Conservation (phyloP, 2,329 filamentous ascomycete genomes). For the Aspergillus transmontanensis region DNA sequence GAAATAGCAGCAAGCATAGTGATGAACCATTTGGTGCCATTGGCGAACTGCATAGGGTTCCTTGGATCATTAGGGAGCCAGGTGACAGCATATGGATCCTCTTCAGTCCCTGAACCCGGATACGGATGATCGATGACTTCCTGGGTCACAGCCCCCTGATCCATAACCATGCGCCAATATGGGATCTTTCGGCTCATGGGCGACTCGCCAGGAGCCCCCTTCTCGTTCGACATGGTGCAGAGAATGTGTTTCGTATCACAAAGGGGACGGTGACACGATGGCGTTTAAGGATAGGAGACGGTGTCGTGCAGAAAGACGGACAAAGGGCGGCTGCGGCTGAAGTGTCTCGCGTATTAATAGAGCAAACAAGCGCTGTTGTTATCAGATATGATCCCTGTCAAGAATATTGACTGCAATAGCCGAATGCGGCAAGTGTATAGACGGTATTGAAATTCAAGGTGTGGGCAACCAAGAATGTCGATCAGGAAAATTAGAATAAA, state of each 20-base stretch:
- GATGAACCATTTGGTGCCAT: constrained; percentile 43
- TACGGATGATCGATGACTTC: constrained; percentile 36
- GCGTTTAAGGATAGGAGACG: not conserved
- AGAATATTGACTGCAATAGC: not conserved
- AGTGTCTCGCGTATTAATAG: not conserved
- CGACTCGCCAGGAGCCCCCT: constrained; percentile 25
- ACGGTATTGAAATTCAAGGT: not conserved
- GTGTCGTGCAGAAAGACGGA: not conserved
- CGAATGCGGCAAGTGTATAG: not conserved
- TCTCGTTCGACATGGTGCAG: constrained; percentile 30
- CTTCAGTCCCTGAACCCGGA: constrained; percentile 43
- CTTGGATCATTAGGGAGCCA: constrained; percentile 48
- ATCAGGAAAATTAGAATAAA: not conserved
- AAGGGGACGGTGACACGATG: not conserved
- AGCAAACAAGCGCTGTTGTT: not conserved
- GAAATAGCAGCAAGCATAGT: constrained; percentile 42
- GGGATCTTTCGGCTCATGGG: constrained; percentile 33
- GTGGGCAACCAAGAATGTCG: not conserved
- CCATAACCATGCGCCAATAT: constrained; percentile 36
- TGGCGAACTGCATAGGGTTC: constrained; percentile 42
- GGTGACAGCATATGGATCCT: constrained; percentile 47
- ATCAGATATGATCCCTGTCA: not conserved
- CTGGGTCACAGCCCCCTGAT: constrained; percentile 39
- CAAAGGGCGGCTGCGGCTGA: not conserved
- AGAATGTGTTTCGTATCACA: not conserved